Evolutionary conservation across 2,329 filamentous ascomycete genomes (phyloP), one percentile per base, ranked within the genome.

Genomic region (Aplosporella prunicola): DNA sequence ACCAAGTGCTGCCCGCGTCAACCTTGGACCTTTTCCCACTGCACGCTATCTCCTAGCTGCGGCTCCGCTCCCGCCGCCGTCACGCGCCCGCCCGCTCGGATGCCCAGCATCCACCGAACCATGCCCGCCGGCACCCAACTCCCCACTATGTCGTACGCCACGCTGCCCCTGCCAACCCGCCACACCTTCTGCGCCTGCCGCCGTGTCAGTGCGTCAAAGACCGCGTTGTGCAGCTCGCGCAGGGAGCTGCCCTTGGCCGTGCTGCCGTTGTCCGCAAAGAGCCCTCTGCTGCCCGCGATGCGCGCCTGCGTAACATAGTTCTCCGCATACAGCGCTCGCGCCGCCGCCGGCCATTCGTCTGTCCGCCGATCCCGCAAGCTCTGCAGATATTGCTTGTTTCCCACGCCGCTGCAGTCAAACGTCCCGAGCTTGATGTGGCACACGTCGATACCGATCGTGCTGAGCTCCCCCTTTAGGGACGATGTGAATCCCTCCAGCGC

Each of bases 41-140:
- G 62, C 43, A 65, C 55, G 44, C 62, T 66, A 39, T 63, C 62
- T 43, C 61, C 56, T 39, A 65, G 58, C 48, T 52, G 61, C 22
- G 47, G 57, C 48, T 45, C 60, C 47, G 23, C 56, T 11, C 22
- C 33, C 39, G 24, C 60, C 47, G 28, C 50, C 10, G 47, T 46
- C 23, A 38, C 36, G n/a, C 52, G 51, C 35, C 56, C 51, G 9
- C 56, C 51, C 28, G 50, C 49, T 11, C 80, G 75, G 41, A 88
- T 74, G 9, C 87, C 87, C 75, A 96, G 81, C 82, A 96, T 93
- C 82, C 85, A 91, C 2, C 78, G 79, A n/a, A 96, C 81, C 11
- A 95, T 56, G 3, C 78, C 72, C 14, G 75, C 70, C 1, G 91
- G 89, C 16, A 82, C 71, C 74, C 81, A 89, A 25, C 75, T 73